Evolutionary conservation across 192 early-diverging fungal species (phyloP), one percentile per base, ranked within the genome.

Genomic region (Phycomyces blakesleeanus): DNA sequence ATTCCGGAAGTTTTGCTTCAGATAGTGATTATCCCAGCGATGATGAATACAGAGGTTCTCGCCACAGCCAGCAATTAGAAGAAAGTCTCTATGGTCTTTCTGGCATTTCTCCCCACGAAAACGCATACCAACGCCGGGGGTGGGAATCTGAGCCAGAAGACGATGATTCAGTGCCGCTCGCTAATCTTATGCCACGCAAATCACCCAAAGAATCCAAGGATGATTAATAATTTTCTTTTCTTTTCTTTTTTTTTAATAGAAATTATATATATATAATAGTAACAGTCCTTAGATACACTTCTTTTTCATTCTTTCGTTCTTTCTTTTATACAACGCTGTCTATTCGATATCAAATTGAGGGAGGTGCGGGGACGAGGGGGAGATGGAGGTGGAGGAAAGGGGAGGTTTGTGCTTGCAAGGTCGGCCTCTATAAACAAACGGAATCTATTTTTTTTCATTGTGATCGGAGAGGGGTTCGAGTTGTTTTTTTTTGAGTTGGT

Each of bases 1-100:
- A 69, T 27, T 69, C 67, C 34, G 67, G 67, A 25, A 69, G 67
- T 57, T 49, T 61, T 37, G 37, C 53, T 14, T 42, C 63, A 1
- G 66, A 68, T 18, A 56, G 53, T 49, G 66, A 51, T 44, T 69
- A 59, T 12, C 15, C 56, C 7, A 42, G 52, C 10, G 55, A 69
- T 18, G 67, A 69, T 21, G 67, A 69, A 57, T 26, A 63, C 14
- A 44, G 2, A 7, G 11, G 44, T 47, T 3, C 2, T 34, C 29
- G 53, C 7, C 54, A 61, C 51, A 39, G 20, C 18, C 22, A 42
- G 2, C 20, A 44, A 20, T 29, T 59, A 27, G 34, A 56, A 37
- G 55, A 56, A 20, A 27, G 27, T 20, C 55, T 56, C 27, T 59
- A 59, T 59, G 25, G 25, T 29, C 27, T 59, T 47, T 49, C 58